Base-by-base conservation (phyloP, 345 rosid species). In the Salix suchowensis region DNA sequence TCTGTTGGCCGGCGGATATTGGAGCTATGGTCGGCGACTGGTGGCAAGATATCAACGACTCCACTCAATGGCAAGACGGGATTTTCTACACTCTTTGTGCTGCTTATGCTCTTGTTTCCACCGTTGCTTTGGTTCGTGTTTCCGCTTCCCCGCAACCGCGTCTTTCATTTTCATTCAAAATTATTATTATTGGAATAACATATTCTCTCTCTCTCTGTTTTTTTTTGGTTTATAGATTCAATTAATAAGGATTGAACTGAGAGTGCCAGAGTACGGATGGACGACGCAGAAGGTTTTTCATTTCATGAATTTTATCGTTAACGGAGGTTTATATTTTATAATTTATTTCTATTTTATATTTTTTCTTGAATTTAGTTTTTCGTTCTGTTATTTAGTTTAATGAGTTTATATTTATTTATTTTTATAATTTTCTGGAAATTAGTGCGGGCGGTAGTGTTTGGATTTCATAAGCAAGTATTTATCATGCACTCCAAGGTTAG, bases 251-350 rank as follows among this genome's bases (percentile, higher is more conserved):
- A 96, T 96, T 40, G 94, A 93, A 79, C 81, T 87, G 88, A 91
- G 99, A 91, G 99, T 96, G 82, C 99, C 99, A 0, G 99, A 96
- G 73, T 91, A 96, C 76, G 97, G 99, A 66, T 93, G 99, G 99
- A 96, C 97, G 4, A 96, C 94, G 21, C 99, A 93, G 86, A 96
- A 96, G 82, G 96, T 96, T 81, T 96, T 96, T 83, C 98, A 96
- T 86, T 92, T 96, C 78, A 91, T 96, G 98, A 95, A 95, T 83
- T 91, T 95, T 76, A 88, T 95, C 80, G 98, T 93, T 76, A 95
- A 95, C 85, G 98, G 98, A 91, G 98, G 98, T 95, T 72, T 2
- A 58, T 36, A 36, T 36, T 36, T 36, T 36, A 5, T 36, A 5
- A 5, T 36, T 36, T 36, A 36, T 36, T 36, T 36, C 37, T 36